These are phyloP conservation scores for Paraglomus brasilianum DNA, from an alignment of 192 early-diverging fungal genomes.

Conservation along the genomic window DNA sequence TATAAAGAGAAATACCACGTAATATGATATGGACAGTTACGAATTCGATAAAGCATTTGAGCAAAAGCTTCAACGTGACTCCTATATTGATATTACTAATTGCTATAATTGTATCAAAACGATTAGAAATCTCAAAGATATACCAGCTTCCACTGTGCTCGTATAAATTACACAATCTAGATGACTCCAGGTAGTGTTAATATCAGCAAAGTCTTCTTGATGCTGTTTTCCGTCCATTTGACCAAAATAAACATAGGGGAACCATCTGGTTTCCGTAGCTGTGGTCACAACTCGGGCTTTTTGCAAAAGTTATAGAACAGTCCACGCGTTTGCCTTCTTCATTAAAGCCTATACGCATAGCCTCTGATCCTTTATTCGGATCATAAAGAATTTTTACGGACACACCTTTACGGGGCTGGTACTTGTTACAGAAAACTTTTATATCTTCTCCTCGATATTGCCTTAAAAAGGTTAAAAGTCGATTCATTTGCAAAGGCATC, in stretches of 20 bases:
- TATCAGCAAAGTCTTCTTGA: constrained; percentile 3
- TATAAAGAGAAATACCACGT: constrained; percentile 9
- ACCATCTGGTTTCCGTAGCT: background rate
- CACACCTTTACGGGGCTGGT: constrained; percentile 10
- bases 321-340: background rate
- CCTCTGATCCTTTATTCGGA: background rate
- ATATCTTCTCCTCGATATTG: constrained; percentile 18
- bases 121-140: background rate
- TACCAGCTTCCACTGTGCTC: background rate
- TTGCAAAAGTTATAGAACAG: background rate
- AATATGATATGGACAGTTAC: background rate
- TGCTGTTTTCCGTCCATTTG: background rate
- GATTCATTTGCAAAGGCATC: constrained; percentile 24
- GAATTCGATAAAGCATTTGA: constrained; percentile 1
- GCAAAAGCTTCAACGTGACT: constrained; percentile 10
- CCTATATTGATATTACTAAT: background rate
- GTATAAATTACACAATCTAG: constrained; percentile 12
- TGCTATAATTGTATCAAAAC: constrained; percentile 5
- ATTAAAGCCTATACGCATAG: background rate
- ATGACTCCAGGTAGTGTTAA: background rate
- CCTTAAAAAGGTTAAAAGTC: constrained; percentile 22
- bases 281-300: background rate
- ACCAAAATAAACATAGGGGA: constrained; percentile 9
- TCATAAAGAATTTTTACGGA: constrained; percentile 18
- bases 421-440: constrained; percentile 5